Percentiles rank a stretch among this genome's conserved stretches.
Evolutionary conservation across 1,284 basidiomycete species (phyloP).

Genomic region (Ustilago lituana): DNA sequence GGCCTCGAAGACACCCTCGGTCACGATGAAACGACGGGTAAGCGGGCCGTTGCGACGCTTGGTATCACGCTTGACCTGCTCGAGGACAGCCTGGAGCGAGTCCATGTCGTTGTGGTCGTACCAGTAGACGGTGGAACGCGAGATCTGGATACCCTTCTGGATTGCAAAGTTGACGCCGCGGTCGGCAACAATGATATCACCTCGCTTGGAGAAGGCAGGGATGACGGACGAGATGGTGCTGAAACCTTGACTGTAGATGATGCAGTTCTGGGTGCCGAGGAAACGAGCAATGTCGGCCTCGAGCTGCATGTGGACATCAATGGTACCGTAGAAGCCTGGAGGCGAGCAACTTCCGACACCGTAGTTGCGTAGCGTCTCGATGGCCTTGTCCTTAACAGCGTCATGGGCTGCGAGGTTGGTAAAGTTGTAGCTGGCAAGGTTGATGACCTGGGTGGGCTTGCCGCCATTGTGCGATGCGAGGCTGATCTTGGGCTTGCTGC

Average conservation of each 20-base stretch:
- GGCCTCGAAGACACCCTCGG: slow-evolving; percentile 95
- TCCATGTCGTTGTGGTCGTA: slow-evolving; percentile 94
- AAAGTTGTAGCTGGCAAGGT: slow-evolving; percentile 93
- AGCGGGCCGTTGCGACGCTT: slow-evolving; percentile 83
- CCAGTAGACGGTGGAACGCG: slow-evolving; percentile 88
- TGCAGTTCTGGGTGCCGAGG: slow-evolving; percentile 84
- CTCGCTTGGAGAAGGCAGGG: slow-evolving; percentile 95
- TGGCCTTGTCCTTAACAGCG: slow-evolving; percentile 82
- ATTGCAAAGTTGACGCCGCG: slow-evolving; percentile 92
- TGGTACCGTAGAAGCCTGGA: slow-evolving; percentile 95
- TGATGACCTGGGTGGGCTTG: slow-evolving; percentile 77
- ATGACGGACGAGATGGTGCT: slow-evolving; percentile 92
- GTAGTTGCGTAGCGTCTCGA: slow-evolving; percentile 87
- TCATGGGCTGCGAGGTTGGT: slow-evolving; percentile 89
- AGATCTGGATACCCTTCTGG: slow-evolving; percentile 96
- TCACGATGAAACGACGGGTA: slow-evolving; percentile 92
- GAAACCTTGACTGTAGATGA: slow-evolving; percentile 95
- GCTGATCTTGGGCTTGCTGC: slow-evolving; percentile 78
- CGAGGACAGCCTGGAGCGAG: slow-evolving; percentile 86
- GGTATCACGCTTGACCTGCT: slow-evolving; percentile 84
- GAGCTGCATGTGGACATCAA: slow-evolving; percentile 90
- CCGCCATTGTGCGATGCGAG: slow-evolving; percentile 74
- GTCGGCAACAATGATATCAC: slow-evolving; percentile 98
- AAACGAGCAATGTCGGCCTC: slow-evolving; percentile 91
- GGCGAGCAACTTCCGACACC: slow-evolving; percentile 96